Evolutionary conservation across 768 basidiomycete species (phyloP), one percentile per base, ranked within the genome.

Genomic region (Rhizopogon salebrosus): DNA sequence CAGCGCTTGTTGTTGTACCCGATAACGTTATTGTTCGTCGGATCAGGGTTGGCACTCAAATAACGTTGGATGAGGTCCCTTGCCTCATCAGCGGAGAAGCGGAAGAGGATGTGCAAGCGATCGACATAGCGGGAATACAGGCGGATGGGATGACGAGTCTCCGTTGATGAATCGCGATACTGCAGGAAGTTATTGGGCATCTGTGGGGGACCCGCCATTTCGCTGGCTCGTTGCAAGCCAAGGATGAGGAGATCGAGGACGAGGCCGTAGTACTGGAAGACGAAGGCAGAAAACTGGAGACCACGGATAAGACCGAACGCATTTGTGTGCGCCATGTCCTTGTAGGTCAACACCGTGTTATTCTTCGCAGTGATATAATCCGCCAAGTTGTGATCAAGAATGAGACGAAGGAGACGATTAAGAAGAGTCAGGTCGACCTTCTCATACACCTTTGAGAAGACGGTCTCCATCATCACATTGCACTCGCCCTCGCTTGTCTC

Each of bases 311-410:
- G 79, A 66, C 97, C 97, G 57, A 91, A 98, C 0, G 91, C 94
- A 59, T 99, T 98, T 49, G 93, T 92, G 64, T 99, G 95, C 0
- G 92, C 93, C 95, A 99, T 98, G 61, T 98, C 84, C 75, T 95
- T 95, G 76, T 95, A 95, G 0, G 93, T 95, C 62, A 95, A 68
- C 6, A 89, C 88, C 0, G 91, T 94, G 70, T 98, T 98, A 75
- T 98, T 98, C 83, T 98, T 98, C 18, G 94, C 90, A 3, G 97
- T 99, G 65, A 98, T 98, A 68, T 99, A 99, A 64, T 98, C 95
- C 20, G 97, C 97, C 75, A 99, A 68, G 68, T 99, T 99, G 78
- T 98, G 97, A 62, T 99, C 97, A 59, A 98, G 80, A 63, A 99
- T 98, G 35, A 98, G 83, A 51, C 97, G 92, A 39, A 98, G 80